Conservation (phyloP, 2,329 filamentous ascomycete genomes). For the Cytospora paraplurivora region DNA sequence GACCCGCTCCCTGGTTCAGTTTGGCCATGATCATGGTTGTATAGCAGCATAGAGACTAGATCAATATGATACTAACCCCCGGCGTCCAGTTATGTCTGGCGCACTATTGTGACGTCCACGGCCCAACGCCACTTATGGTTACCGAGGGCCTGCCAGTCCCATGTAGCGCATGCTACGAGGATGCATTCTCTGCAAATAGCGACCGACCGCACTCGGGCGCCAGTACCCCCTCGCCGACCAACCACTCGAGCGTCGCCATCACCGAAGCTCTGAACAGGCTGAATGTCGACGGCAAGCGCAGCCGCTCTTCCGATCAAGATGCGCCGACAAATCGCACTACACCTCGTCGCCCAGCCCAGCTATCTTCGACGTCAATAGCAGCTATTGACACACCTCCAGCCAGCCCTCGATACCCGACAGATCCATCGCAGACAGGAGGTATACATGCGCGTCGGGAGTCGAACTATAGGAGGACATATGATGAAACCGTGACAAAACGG, state of each 20-base stretch:
- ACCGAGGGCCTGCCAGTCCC: slow-evolving; percentile 66
- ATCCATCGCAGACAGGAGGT: slow-evolving; percentile 32
- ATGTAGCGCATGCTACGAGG: slow-evolving; percentile 61
- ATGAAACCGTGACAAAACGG: slow-evolving; percentile 65
- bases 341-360: slow-evolving; percentile 41
- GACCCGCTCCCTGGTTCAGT: neutral
- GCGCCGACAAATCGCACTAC: slow-evolving; percentile 46
- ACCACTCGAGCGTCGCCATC: slow-evolving; percentile 40
- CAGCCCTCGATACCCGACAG: slow-evolving; percentile 48
- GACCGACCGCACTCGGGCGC: slow-evolving; percentile 46
- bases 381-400: slow-evolving; percentile 60
- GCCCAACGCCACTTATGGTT: slow-evolving; percentile 69
- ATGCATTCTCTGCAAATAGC: slow-evolving; percentile 36
- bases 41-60: slow-evolving; percentile 12
- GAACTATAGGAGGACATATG: slow-evolving; percentile 64
- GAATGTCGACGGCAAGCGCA: slow-evolving; percentile 45
- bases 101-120: slow-evolving; percentile 71
- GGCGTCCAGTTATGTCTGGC: slow-evolving; percentile 65
- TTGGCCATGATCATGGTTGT: slow-evolving; percentile 19
- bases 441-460: slow-evolving; percentile 52
- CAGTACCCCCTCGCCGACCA: slow-evolving; percentile 39
- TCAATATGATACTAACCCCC: slow-evolving; percentile 42
- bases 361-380: slow-evolving; percentile 42
- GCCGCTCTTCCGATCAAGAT: slow-evolving; percentile 49
- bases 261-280: slow-evolving; percentile 52